Evolutionary conservation across 495 filamentous ascomycete species (phyloP), one percentile per base, ranked within the genome.

Genomic region (Aspergillus saccharolyticus): DNA sequence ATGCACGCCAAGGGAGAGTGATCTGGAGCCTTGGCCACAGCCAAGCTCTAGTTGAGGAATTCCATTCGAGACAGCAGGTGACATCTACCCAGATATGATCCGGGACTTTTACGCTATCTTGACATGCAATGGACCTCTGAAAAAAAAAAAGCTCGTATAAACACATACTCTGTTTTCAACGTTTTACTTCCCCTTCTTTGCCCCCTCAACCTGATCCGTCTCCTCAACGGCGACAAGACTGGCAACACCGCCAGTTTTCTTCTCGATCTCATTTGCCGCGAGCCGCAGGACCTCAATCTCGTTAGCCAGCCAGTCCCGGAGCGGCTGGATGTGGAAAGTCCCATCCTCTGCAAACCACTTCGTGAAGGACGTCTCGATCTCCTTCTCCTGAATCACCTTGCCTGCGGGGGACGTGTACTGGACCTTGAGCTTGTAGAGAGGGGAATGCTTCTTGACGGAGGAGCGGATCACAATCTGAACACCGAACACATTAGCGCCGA

Each of bases 341-440:
- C 94, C 93, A 42, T 89, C 82, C 4, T 75, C 77, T 56, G 92
- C 87, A 71, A 96, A 97, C 91, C 91, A 98, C 22, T 80, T 80
- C 18, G 86, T 88, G 69, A 96, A 97, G 3, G 88, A 80, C 6
- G 85, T 78, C 57, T 81, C 76, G 44, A 90, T 68, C 54, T 83
- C 77, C 59, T 82, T 77, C 21, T 71, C 71, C 62, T 77, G 68
- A 4, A 74, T 61, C 2, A 76, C 68, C 57, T 77, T 75, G 20
- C 73, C 71, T 1, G 74, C 61, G 7, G 74, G 70, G 1, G 82
- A 77, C 43, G 77, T 82, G 59, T 78, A 78, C n/a, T 63, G 58
- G 9, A 95, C 77, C 12, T 78, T 85, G 42, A 96, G 64, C 61
- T 88, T 77, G 72, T 98, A 98, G 28, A 82, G 80, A 0, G 89